Conservation (phyloP, 352 stramenopile genomes). For the Phytophthora pistaciae region DNA sequence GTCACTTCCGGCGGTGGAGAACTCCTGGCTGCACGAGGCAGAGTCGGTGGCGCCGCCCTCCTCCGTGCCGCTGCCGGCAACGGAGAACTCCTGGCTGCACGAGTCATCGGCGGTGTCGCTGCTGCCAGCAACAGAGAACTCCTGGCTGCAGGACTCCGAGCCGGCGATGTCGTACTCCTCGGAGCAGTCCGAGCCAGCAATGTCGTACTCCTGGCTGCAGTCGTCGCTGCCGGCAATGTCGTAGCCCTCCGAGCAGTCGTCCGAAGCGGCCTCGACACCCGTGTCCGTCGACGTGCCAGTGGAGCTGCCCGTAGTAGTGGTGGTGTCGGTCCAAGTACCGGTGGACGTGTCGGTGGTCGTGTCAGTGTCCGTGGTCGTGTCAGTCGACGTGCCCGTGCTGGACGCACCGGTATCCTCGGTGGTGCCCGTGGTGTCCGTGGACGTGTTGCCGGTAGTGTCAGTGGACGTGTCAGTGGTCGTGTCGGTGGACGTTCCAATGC, state of each 20-base stretch:
- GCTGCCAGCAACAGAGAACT: constrained; percentile 35
- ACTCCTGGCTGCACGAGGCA: constrained; percentile 23
- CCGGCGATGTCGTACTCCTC: constrained; percentile 39
- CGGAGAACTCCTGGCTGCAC: constrained; percentile 38
- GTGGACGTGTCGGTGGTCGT: not conserved
- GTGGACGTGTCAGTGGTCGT: not conserved
- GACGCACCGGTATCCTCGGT: no score
- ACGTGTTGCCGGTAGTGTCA: not conserved
- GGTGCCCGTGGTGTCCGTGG: not conserved
- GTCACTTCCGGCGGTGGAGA: constrained; percentile 24
- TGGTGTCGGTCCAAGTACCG: constrained; percentile 2
- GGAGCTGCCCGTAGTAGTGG: not conserved
- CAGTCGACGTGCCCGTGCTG: not conserved
- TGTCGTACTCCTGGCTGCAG: constrained; percentile 37
- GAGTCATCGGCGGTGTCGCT: constrained; percentile 27
- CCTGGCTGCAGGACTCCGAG: constrained; percentile 41
- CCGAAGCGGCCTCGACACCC: constrained; percentile 17
- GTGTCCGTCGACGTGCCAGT: constrained; percentile 18
- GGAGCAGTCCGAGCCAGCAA: constrained; percentile 29
- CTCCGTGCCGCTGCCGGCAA: constrained; percentile 18
- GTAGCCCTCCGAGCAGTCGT: constrained; percentile 31
- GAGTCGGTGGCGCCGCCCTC: not conserved
- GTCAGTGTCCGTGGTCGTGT: not conserved
- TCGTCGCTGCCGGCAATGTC: constrained; percentile 46
- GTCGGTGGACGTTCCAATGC: not conserved